Percentiles rank a stretch among this genome's conserved stretches.
phyloP scores from a whole-genome alignment of 2,329 filamentous ascomycete genomes.

The Thyridium curvatum region DNA sequence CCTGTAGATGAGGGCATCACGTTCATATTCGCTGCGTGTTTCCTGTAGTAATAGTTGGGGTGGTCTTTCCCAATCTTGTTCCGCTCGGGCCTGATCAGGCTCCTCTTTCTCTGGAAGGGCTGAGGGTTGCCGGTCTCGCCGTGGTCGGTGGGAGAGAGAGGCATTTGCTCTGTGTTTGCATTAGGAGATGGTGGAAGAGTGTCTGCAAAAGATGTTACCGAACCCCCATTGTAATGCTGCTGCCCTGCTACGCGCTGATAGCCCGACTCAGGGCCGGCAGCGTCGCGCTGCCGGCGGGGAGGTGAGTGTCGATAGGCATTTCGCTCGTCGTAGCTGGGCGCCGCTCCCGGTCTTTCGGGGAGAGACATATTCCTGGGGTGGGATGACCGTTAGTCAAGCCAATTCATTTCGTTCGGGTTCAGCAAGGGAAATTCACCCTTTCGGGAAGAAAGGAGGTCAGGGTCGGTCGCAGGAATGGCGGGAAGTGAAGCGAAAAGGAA shows the following conservation, averaged over 20 bases:
- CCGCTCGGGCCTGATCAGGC: conserved; percentile 82
- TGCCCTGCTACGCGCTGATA: conserved; percentile 35
- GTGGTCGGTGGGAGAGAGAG: conserved; percentile 42
- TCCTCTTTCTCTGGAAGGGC: conserved; percentile 65
- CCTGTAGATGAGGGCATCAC: conserved; percentile 87
- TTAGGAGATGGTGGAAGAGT: conserved; percentile 46
- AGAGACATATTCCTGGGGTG: conserved; percentile 49
- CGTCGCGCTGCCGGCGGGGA: conserved; percentile 57
- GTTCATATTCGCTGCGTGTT: conserved; percentile 90
- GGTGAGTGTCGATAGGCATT: conserved; percentile 62
- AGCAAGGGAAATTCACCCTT: conserved; percentile 10
- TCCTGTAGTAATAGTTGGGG: conserved; percentile 91
- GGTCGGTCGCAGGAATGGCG: neutral
- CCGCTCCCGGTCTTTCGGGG: conserved; percentile 58
- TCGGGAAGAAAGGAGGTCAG: conserved; percentile 1
- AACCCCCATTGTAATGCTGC: conserved; percentile 49
- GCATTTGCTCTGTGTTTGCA: conserved; percentile 47
- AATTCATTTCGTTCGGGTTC: neutral
- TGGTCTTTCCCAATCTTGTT: conserved; percentile 79
- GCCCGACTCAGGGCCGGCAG: conserved; percentile 63
- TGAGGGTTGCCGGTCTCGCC: conserved; percentile 20
- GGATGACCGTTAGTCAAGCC: conserved; percentile 12
- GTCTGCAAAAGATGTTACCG: conserved; percentile 52
- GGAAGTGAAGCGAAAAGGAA: neutral
- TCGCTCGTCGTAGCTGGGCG: conserved; percentile 54